phyloP scores from a whole-genome alignment of 2,329 filamentous ascomycete genomes.

The Lachnum nothofagi region DNA sequence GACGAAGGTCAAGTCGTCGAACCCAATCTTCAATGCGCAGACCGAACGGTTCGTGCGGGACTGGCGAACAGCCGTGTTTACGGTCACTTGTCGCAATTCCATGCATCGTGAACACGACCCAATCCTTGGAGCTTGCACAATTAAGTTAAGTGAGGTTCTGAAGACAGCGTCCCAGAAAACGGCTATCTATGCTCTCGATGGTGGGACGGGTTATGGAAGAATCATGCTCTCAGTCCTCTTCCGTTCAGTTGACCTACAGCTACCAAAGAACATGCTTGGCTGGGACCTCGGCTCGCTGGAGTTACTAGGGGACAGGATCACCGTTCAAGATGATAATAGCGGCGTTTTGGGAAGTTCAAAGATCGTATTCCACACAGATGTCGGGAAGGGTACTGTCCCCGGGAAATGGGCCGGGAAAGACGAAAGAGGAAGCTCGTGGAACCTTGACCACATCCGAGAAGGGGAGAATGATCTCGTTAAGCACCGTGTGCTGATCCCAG shows the following conservation, averaged over 20 bases:
- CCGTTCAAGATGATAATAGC: slow-evolving; percentile 7
- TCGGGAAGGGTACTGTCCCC: slow-evolving; percentile 14
- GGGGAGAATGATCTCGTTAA: slow-evolving; percentile 11
- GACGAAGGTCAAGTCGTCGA: slow-evolving; percentile 18
- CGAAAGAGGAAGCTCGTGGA: slow-evolving; percentile 8
- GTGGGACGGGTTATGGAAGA: slow-evolving; percentile 18
- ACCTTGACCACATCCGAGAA: slow-evolving; percentile 12
- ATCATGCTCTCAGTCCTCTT: slow-evolving; percentile 18
- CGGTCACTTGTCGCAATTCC: slow-evolving; percentile 15
- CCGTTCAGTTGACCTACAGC: slow-evolving; percentile 16
- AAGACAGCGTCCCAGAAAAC: slow-evolving; percentile 18
- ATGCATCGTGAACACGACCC: slow-evolving; percentile 18
- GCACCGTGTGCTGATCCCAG: slow-evolving; percentile 13
- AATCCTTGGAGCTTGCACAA: slow-evolving; percentile 15
- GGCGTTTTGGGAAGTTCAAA: slow-evolving; percentile 7
- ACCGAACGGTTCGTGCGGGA: slow-evolving; percentile 18
- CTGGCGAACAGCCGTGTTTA: slow-evolving; percentile 18
- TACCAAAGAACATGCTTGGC: slow-evolving; percentile 14
- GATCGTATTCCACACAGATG: slow-evolving; percentile 17
- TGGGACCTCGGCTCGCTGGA: slow-evolving; percentile 19
- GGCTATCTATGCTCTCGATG: slow-evolving; percentile 15
- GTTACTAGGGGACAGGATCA: slow-evolving; percentile 14
- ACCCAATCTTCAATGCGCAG: slow-evolving; percentile 20
- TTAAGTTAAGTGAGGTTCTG: slow-evolving; percentile 19
- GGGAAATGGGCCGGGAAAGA: slow-evolving; percentile 13